These are phyloP conservation scores for Sesbania bispinosa DNA, from an alignment of 306 rosid genomes.

Conservation along the genomic window DNA sequence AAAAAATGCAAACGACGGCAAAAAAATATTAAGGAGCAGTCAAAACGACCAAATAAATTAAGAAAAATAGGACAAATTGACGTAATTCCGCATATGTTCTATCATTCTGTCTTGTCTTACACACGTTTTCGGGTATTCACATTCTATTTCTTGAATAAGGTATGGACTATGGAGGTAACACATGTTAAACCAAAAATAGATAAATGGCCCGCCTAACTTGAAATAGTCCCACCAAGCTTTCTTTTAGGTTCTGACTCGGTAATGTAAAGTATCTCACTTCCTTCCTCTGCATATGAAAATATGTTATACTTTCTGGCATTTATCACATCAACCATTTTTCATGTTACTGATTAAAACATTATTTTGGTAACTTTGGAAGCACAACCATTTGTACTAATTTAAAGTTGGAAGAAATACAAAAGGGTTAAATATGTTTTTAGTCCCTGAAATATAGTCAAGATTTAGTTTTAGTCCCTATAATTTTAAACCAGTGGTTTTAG, in stretches of 20 bases:
- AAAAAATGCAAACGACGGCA: not conserved
- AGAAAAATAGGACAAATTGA: not conserved
- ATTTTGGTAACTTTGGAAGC: not conserved
- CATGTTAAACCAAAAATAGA: not conserved
- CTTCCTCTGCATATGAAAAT: conserved; percentile 5
- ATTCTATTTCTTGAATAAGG: not conserved
- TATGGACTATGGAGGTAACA: not conserved
- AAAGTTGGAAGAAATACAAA: not conserved
- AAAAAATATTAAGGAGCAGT: not conserved
- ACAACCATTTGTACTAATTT: not conserved
- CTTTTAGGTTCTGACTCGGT: not conserved
- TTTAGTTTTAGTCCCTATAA: too few relatives aligned
- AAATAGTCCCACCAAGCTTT: not conserved
- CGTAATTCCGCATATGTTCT: not conserved
- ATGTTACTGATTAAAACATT: not conserved
- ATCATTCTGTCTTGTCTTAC: not conserved
- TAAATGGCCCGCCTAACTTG: not conserved
- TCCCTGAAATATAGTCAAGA: too few relatives aligned
- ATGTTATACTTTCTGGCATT: not conserved
- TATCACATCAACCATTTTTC: not conserved
- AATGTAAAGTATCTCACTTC: not conserved
- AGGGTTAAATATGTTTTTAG: not conserved
- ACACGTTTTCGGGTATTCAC: not conserved
- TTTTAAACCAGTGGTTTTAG: too few relatives aligned
- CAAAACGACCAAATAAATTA: not conserved